A percentile compares a stretch with the other conserved stretches of the same genome.
Conservation (phyloP, 2,329 filamentous ascomycete genomes). For the Catunica adiposa region DNA sequence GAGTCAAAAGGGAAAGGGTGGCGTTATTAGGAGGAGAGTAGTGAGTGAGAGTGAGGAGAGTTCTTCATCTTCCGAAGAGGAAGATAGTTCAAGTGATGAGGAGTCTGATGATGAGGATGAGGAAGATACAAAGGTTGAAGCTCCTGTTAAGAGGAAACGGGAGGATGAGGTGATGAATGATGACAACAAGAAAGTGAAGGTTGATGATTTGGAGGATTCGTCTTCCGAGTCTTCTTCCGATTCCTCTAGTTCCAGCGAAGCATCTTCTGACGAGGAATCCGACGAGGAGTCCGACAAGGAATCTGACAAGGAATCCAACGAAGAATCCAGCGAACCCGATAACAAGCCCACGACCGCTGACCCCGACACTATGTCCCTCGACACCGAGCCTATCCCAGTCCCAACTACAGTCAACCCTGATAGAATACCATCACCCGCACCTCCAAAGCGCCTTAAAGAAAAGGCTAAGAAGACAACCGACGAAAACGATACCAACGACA, state of each 20-base stretch:
- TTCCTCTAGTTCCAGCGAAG: too few species aligned
- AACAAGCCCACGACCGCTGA: background rate
- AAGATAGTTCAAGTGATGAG: background rate
- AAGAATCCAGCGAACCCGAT: background rate
- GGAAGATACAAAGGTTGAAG: background rate
- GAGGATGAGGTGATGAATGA: constrained; percentile 14
- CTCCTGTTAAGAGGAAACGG: constrained; percentile 3
- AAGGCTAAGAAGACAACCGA: constrained; percentile 2
- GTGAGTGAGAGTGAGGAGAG: background rate
- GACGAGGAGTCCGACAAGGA: background rate
- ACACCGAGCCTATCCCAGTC: constrained; percentile 1
- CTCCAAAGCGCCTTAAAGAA: background rate
- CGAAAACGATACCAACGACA: background rate
- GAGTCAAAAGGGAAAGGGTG: background rate
- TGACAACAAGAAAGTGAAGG: constrained; percentile 14
- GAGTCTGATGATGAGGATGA: background rate
- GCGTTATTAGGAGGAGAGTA: background rate
- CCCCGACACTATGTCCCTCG: constrained; percentile 7
- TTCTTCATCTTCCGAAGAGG: background rate
- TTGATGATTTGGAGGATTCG: constrained; percentile 11
- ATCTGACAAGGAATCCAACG: background rate
- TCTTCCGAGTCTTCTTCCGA: constrained; percentile 1
- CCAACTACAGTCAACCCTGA: background rate
- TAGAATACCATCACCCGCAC: background rate
- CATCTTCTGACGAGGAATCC: too few species aligned